Percentiles rank a stretch among this genome's conserved stretches.
Evolutionary conservation across 768 basidiomycete species (phyloP).

Genomic region (Termitomyces sp.): DNA sequence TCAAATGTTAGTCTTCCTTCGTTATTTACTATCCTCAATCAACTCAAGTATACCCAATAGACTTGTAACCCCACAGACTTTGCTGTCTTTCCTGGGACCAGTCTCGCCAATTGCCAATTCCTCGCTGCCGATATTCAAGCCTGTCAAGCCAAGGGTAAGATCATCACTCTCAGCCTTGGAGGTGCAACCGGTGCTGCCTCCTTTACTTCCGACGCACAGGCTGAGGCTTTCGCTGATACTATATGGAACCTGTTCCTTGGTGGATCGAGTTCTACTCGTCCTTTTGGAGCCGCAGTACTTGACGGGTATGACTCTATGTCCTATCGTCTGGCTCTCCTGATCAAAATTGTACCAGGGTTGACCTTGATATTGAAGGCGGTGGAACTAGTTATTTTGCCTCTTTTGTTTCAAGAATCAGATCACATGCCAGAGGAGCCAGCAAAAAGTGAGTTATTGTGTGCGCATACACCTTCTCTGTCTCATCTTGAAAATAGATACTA

Average conservation of each 20-base stretch:
- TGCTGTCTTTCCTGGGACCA: constrained; percentile 47
- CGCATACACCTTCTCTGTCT: not conserved
- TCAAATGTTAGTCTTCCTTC: constrained; percentile 39
- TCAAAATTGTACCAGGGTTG: constrained; percentile 29
- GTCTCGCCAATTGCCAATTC: constrained; percentile 51
- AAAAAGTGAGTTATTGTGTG: constrained; percentile 32
- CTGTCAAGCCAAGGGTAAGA: constrained; percentile 53
- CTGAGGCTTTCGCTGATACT: constrained; percentile 45
- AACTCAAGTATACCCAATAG: constrained; percentile 19
- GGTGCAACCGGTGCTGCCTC: constrained; percentile 47
- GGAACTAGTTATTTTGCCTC: constrained; percentile 36
- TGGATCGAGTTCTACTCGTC: constrained; percentile 52
- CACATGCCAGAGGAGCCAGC: constrained; percentile 37
- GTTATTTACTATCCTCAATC: not conserved
- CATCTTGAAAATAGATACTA: constrained; percentile 37
- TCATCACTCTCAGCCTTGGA: constrained; percentile 43
- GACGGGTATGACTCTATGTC: constrained; percentile 40
- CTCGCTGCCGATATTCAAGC: constrained; percentile 49
- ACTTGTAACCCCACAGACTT: constrained; percentile 41
- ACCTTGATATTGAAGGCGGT: constrained; percentile 65
- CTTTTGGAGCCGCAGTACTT: constrained; percentile 62
- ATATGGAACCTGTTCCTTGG: constrained; percentile 68
- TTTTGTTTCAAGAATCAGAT: constrained; percentile 43
- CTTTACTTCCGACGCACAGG: constrained; percentile 48
- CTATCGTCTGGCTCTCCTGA: not conserved